A percentile compares a stretch with the other conserved stretches of the same genome.
Conservation (phyloP, 2,329 filamentous ascomycete species). For the Corinectria fuckeliana region DNA sequence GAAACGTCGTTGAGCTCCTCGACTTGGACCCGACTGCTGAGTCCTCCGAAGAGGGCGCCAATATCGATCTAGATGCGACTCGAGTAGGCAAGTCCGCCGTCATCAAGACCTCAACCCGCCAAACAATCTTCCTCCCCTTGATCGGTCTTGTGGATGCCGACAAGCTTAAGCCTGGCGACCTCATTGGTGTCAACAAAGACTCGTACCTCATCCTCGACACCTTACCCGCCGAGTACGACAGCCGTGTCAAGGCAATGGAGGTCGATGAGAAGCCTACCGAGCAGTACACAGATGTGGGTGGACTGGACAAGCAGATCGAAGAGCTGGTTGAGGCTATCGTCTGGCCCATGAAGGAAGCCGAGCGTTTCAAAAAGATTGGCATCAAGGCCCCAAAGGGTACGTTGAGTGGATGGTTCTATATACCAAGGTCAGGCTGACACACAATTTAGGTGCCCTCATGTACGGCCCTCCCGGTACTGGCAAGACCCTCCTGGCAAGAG, state of each 20-base stretch:
- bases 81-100: conserved; percentile 97
- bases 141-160: conserved; percentile 97
- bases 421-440: conserved; percentile 78
- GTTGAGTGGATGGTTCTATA: conserved; percentile 58
- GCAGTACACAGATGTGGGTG: conserved; percentile 98
- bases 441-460: conserved; percentile 96
- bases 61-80: conserved; percentile 97
- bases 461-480: conserved; percentile 92
- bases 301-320: conserved; percentile 98
- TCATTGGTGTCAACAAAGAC: conserved; percentile 99
- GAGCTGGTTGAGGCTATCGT: conserved; percentile 98
- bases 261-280: conserved; percentile 99
- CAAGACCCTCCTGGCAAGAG: conserved; percentile 90
- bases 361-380: conserved; percentile 99
- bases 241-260: conserved; percentile 99
- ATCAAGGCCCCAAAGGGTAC: conserved; percentile 99
- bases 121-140: conserved; percentile 97
- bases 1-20: conserved; percentile 96
- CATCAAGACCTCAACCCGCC: conserved; percentile 98
- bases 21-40: conserved; percentile 96
- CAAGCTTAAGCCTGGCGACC: conserved; percentile 90
- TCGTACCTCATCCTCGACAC: conserved; percentile 98
- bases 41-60: conserved; percentile 95
- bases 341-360: conserved; percentile 99
- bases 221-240: conserved; percentile 96